These are phyloP conservation scores for Fonsecaea monophora DNA, from an alignment of 2,329 filamentous ascomycete genomes.

Conservation along the genomic window DNA sequence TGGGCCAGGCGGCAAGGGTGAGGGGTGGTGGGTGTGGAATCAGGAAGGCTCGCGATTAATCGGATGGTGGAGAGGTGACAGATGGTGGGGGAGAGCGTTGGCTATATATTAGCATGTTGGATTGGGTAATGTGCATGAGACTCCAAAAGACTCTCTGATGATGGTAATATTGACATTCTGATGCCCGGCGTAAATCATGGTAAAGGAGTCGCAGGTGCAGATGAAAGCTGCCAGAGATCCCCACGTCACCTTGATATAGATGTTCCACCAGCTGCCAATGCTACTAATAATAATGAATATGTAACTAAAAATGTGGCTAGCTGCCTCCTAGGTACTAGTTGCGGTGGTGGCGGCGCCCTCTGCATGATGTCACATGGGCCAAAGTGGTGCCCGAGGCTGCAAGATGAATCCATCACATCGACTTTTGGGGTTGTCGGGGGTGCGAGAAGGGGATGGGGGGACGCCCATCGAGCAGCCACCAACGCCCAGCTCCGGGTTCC, in stretches of 20 bases:
- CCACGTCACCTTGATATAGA: background rate
- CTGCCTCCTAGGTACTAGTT: background rate
- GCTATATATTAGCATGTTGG: slow-evolving; percentile 36
- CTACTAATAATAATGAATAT: background rate
- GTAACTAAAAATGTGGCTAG: background rate
- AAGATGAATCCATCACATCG: background rate
- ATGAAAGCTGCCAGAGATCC: background rate
- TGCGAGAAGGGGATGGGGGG: background rate
- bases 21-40: slow-evolving; percentile 72
- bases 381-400: slow-evolving; percentile 3
- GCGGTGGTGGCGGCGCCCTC: background rate
- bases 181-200: background rate
- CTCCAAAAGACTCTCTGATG: background rate
- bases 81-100: slow-evolving; percentile 41
- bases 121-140: background rate
- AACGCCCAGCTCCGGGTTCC: slow-evolving; percentile 13
- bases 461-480: background rate
- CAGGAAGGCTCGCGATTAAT: slow-evolving; percentile 33
- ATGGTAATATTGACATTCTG: background rate
- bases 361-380: slow-evolving; percentile 6
- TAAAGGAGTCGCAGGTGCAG: background rate
- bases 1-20: slow-evolving; percentile 59
- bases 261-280: background rate
- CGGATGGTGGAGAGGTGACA: slow-evolving; percentile 37
- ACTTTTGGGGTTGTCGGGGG: slow-evolving; percentile 7